Evolutionary conservation across 805 yeast genomes (phyloP).

Genomic region (Candida anglica): DNA sequence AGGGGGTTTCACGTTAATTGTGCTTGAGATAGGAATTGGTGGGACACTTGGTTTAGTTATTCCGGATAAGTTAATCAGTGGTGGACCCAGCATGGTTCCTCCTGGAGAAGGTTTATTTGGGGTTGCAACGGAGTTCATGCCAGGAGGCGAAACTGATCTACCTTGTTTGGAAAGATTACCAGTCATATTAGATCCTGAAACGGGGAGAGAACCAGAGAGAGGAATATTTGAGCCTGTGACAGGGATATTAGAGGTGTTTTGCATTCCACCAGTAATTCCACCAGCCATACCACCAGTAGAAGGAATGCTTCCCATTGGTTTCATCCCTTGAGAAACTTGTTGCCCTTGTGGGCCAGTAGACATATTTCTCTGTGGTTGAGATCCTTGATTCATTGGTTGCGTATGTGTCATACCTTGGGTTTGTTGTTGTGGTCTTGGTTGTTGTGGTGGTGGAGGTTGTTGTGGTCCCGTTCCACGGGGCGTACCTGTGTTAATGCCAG

Average conservation of each 20-base stretch:
- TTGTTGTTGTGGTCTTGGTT: slow-evolving; percentile 5
- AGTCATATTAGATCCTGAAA: no score
- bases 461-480: slow-evolving; percentile 1
- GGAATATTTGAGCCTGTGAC: neutral
- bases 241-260: no score
- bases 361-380: neutral
- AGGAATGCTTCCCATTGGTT: no score
- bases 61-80: slow-evolving; percentile 30
- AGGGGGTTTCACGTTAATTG: slow-evolving; percentile 62
- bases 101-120: slow-evolving; percentile 3
- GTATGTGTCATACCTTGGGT: slow-evolving; percentile 1
- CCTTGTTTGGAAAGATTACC: slow-evolving; percentile 1
- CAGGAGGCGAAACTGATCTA: slow-evolving; percentile 5
- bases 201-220: neutral
- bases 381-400: neutral
- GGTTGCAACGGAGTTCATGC: slow-evolving; percentile 1
- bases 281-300: no score
- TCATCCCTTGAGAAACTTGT: no score
- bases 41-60: slow-evolving; percentile 55
- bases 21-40: slow-evolving; percentile 67
- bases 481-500: neutral
- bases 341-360: neutral
- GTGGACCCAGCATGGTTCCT: slow-evolving; percentile 5
- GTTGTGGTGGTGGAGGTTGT: slow-evolving; percentile 5
- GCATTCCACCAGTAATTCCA: no score